A percentile compares a stretch with the other conserved stretches of the same genome.
Conservation (phyloP, 106 monocot genomes). For the Dendrobium catenatum region DNA sequence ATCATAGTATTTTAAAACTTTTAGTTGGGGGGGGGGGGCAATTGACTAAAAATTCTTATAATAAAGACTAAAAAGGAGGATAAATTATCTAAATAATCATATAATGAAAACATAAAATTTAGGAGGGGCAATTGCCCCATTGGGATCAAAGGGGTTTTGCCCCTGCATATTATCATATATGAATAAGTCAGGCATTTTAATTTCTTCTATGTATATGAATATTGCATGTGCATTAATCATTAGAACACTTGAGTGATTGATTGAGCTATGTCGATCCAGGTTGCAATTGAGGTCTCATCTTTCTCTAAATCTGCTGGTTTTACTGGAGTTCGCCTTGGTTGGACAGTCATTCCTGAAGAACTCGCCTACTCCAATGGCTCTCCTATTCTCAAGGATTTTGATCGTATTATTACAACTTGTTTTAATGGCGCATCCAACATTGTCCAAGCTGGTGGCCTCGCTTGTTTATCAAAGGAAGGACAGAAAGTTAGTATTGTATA, state of each 20-base stretch:
- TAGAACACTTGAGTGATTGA: neutral
- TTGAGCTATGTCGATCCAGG: slow-evolving; percentile 20
- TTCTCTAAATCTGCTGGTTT: slow-evolving; percentile 92
- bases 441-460: slow-evolving; percentile 68
- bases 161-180: no score
- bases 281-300: slow-evolving; percentile 84
- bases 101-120: no score
- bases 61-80: no score
- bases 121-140: no score
- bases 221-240: no score
- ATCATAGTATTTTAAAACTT: no score
- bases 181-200: no score
- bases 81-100: no score
- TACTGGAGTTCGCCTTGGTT: slow-evolving; percentile 83
- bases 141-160: no score
- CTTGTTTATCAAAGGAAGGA: slow-evolving; percentile 64
- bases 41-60: no score
- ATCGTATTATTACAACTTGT: slow-evolving; percentile 71
- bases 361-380: slow-evolving; percentile 48
- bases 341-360: slow-evolving; percentile 83
- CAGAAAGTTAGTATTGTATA: slow-evolving; percentile 17
- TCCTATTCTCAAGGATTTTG: slow-evolving; percentile 50
- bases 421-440: slow-evolving; percentile 89
- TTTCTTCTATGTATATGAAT: no score
- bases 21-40: no score